Evolutionary conservation across 176 grass and related monocot species (phyloP), one percentile per base, ranked within the genome.

Genomic region (Miscanthus lutarioriparius): DNA sequence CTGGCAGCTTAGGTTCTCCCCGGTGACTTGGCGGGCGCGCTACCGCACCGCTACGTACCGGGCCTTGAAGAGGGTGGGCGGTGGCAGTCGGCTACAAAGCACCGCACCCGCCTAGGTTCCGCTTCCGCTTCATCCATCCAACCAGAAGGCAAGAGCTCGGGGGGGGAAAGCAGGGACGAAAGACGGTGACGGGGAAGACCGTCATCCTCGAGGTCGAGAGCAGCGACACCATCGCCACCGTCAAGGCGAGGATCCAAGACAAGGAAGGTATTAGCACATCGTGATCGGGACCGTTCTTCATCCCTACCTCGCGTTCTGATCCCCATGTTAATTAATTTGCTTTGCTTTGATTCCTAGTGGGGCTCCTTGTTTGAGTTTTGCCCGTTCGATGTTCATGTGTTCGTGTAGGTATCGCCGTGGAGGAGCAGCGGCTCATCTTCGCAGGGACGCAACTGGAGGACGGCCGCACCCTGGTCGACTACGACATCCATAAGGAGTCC

Each of bases 211-310:
- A 89, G 72, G 90, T 78, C 13, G 87, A 90, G 90, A 84, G 88
- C 85, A 90, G 85, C 88, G 93, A 95, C 83, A 87, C 94, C 76
- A 66, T 92, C 80, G 88, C 75, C 64, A 80, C 38, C 80, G 88
- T 96, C 83, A 93, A 91, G 83, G 78, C 84, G 22, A 91, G 91
- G 94, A 89, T 96, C 78, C 94, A 93, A 74, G 91, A 73, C 75
- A 84, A 84, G 66, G 86, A 88, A 83, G 86, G 86, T 88, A 49
- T 12, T 23, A n/a, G 36, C 67, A 40, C 67, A 7, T 22, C 20
- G 19, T 36, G 9, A 69, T 36, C 33, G 4, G 66, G 36, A 23
- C 67, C 20, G 1, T 28, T 8, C 35, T 58, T 23, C 10, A 38
- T 3, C 10, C 10, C 19, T 38, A 43, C n/a, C 70, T 26, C 13